A percentile compares a stretch with the other conserved stretches of the same genome.
These are phyloP conservation scores for Pyronema domesticum DNA, from an alignment of 495 filamentous ascomycete genomes.

Conservation along the genomic window DNA sequence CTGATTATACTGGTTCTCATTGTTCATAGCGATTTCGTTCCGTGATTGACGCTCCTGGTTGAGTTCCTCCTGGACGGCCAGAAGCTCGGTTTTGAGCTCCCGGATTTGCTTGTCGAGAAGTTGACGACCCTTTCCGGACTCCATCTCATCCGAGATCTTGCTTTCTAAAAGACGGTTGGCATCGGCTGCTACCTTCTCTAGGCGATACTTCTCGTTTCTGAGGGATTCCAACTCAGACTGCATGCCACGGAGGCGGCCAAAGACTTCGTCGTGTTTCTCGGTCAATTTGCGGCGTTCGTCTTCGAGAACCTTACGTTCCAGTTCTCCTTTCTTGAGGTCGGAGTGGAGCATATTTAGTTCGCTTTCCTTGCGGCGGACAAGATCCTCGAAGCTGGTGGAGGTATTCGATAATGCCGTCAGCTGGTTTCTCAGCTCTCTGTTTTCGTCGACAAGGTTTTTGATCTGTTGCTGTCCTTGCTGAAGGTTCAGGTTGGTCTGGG, in stretches of 20 bases:
- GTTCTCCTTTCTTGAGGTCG: conserved; percentile 60
- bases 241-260: conserved; percentile 59
- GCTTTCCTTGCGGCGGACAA: conserved; percentile 83
- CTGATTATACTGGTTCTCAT: conserved; percentile 68
- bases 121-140: conserved; percentile 67
- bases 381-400: conserved; percentile 84
- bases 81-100: conserved; percentile 70
- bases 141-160: conserved; percentile 72
- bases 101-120: conserved; percentile 74
- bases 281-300: conserved; percentile 50
- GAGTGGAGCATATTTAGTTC: conserved; percentile 69
- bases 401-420: conserved; percentile 75
- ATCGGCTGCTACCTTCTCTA: conserved; percentile 77
- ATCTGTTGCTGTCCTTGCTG: conserved; percentile 20
- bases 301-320: conserved; percentile 59
- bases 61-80: conserved; percentile 69
- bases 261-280: conserved; percentile 62
- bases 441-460: conserved; percentile 61
- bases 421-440: conserved; percentile 68
- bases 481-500: conserved; percentile 32
- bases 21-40: conserved; percentile 81
- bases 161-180: conserved; percentile 73
- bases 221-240: conserved; percentile 78
- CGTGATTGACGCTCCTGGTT: conserved; percentile 88
- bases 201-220: conserved; percentile 60